These are phyloP conservation scores for Trichoderma sp. DNA, from an alignment of 2,329 filamentous ascomycete species.

Conservation along the genomic window DNA sequence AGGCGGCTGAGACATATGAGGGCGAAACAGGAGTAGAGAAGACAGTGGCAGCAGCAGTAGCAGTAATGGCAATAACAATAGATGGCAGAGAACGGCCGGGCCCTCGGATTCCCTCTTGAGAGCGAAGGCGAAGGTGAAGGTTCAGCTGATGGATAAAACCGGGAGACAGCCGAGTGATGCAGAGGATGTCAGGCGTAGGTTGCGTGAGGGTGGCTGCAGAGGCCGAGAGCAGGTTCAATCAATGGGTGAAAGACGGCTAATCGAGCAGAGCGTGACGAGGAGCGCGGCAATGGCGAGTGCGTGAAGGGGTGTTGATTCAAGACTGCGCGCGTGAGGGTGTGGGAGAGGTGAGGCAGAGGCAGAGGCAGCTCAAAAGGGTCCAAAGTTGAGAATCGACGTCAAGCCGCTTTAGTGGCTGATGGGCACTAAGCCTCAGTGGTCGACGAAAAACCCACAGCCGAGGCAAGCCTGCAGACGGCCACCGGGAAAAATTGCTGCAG, in stretches of 20 bases:
- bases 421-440: constrained; percentile 12
- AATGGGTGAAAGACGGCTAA: not conserved
- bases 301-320: not conserved
- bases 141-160: not conserved
- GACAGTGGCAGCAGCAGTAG: not conserved
- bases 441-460: constrained; percentile 6
- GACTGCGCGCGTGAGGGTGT: constrained; percentile 13
- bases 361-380: constrained; percentile 8
- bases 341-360: not conserved
- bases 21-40: not conserved
- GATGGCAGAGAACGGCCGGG: not conserved
- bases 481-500: constrained; percentile 2
- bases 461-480: constrained; percentile 10
- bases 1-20: constrained; percentile 20
- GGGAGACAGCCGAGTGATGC: not conserved
- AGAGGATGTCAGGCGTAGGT: not conserved
- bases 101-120: not conserved
- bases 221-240: not conserved
- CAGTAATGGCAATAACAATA: not conserved
- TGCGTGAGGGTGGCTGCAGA: constrained; percentile 15
- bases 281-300: not conserved
- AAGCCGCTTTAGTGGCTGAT: constrained; percentile 15
- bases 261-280: not conserved
- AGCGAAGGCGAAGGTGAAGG: not conserved
- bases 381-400: constrained; percentile 8